phyloP scores from a whole-genome alignment of 2,329 filamentous ascomycete genomes.

The Didymella pinodella region DNA sequence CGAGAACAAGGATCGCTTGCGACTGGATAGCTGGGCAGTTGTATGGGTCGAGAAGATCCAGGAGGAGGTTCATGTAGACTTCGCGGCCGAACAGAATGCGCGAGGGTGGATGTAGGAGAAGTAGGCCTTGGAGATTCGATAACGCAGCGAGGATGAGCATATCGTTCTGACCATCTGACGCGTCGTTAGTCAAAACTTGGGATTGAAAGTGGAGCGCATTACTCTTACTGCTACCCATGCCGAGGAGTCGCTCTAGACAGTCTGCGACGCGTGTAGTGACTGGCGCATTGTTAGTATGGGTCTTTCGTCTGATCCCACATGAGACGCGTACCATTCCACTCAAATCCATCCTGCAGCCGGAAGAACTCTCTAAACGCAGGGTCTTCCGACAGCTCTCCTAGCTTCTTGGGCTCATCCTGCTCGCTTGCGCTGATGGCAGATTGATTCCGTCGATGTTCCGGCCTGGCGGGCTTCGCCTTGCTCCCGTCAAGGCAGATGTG shows the following conservation, averaged over 20 bases:
- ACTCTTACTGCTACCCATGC: slow-evolving; percentile 69
- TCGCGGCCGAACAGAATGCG: slow-evolving; percentile 86
- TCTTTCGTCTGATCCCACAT: neutral
- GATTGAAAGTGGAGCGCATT: slow-evolving; percentile 3
- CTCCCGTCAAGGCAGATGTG: slow-evolving; percentile 82
- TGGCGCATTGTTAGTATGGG: slow-evolving; percentile 35
- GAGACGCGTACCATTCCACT: slow-evolving; percentile 78
- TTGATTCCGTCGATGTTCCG: slow-evolving; percentile 47
- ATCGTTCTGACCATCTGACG: slow-evolving; percentile 78
- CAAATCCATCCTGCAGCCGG: slow-evolving; percentile 94
- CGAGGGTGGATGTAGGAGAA: slow-evolving; percentile 89
- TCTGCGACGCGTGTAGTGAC: slow-evolving; percentile 85
- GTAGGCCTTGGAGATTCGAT: slow-evolving; percentile 85
- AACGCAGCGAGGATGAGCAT: slow-evolving; percentile 86
- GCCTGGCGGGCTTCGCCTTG: slow-evolving; percentile 44
- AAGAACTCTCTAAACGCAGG: slow-evolving; percentile 96
- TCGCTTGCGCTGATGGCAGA: slow-evolving; percentile 49
- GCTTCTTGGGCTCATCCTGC: slow-evolving; percentile 54
- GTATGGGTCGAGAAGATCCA: slow-evolving; percentile 88
- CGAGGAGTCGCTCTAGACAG: slow-evolving; percentile 85
- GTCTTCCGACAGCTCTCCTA: slow-evolving; percentile 77
- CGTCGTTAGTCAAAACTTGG: slow-evolving; percentile 18
- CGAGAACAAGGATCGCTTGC: slow-evolving; percentile 86
- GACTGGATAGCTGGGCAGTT: slow-evolving; percentile 94
- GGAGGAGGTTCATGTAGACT: slow-evolving; percentile 94